Base-by-base conservation (phyloP, 306 rosid species). In the Cucurbita pepo region DNA sequence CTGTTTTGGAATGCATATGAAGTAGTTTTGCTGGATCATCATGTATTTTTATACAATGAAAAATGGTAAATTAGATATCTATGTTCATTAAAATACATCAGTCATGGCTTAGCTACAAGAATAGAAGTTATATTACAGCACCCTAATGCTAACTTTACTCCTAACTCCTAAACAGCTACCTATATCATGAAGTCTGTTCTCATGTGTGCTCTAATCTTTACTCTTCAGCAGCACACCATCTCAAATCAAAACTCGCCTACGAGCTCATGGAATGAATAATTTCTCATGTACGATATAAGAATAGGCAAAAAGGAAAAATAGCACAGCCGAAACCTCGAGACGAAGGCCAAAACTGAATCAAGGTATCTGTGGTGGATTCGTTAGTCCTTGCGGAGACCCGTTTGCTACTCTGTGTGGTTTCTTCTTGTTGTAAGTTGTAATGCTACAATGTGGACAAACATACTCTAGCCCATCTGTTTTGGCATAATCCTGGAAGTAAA, bases 401-500 rank as follows among this genome's bases (percentile, higher is more conserved):
- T 94, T 91, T 11, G 84, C 77, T 38, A 81, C 77, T 77, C 85
- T 80, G 69, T 85, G 95, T 25, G 97, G 81, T 82, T 91, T 95
- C 86, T 94, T 90, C 95, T 91, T 95, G 90, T 91, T 95, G 90
- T 88, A 91, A 79, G 87, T 95, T 62, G 96, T 85, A 56, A 88
- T 57, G 79, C 97, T 95, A 87, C 99, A 95, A 73, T 91, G 99
- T 72, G 99, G 99, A 77, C 99, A 95, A 47, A 91, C 88, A 82
- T 95, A 95, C 77, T 95, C 99, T 77, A 95, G 88, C 63, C 99
- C 99, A 76, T 95, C 99, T 69, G 99, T 95, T 81, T 95, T 95
- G 64, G 99, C 99, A 80, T 95, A 95, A 89, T 95, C 99, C 99
- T 95, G 89, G 82, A 79, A 60, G 21, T 52, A 52, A 76, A 79